Evolutionary conservation across 2,329 filamentous ascomycete genomes (phyloP).

Genomic region (Fusarium redolens): DNA sequence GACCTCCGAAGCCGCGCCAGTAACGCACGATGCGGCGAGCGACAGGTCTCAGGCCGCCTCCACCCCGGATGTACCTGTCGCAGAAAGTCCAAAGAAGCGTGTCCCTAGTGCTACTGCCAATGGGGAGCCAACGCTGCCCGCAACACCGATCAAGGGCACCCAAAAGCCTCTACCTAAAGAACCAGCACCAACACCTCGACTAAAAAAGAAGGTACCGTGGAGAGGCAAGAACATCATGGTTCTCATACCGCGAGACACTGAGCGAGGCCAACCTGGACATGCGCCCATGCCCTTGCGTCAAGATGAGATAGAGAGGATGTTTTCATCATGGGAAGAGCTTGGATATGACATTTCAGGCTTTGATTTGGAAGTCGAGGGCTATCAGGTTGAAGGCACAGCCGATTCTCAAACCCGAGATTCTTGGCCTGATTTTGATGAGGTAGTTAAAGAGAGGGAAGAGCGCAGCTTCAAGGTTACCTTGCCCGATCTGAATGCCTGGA

Average conservation of each 20-base stretch:
- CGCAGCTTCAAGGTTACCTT: conserved; percentile 71
- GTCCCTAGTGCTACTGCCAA: conserved; percentile 42
- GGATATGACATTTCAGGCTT: conserved; percentile 78
- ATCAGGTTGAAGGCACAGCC: conserved; percentile 52
- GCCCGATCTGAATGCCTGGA: conserved; percentile 76
- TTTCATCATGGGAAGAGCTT: conserved; percentile 73
- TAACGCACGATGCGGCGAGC: conserved; percentile 43
- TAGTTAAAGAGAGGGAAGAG: conserved; percentile 65
- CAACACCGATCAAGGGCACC: conserved; percentile 51
- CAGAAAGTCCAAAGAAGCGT: conserved; percentile 42
- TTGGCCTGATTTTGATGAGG: conserved; percentile 73
- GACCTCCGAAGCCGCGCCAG: conserved; percentile 46
- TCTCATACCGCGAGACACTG: conserved; percentile 74
- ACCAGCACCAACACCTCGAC: conserved; percentile 61
- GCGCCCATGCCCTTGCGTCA: conserved; percentile 65
- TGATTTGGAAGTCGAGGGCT: conserved; percentile 66
- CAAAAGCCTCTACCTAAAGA: conserved; percentile 54
- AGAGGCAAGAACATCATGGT: conserved; percentile 80
- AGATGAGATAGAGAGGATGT: conserved; percentile 69
- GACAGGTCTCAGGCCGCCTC: conserved; percentile 44
- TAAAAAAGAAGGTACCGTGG: conserved; percentile 80
- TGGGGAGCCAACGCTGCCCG: conserved; percentile 46
- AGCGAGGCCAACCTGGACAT: conserved; percentile 68
- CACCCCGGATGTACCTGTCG: conserved; percentile 42
- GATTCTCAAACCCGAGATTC: conserved; percentile 73